Percentiles rank a stretch among this genome's conserved stretches.
These are phyloP conservation scores for Xylariaceae sp. DNA, from an alignment of 2,329 filamentous ascomycete species.

Conservation along the genomic window DNA sequence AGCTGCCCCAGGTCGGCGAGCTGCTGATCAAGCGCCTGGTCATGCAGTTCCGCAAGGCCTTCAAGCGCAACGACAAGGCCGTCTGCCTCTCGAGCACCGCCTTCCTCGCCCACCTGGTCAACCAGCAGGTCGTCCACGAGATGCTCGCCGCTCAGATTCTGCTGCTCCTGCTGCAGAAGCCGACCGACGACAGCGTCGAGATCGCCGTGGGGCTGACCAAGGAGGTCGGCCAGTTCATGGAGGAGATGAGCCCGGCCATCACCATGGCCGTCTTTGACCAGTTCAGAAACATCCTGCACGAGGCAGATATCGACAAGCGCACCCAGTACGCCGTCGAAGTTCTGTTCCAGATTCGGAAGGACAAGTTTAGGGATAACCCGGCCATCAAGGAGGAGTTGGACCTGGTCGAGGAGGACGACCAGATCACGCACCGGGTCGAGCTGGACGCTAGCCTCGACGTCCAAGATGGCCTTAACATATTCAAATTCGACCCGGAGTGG, in stretches of 20 bases:
- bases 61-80: slow-evolving; percentile 93
- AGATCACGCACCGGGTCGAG: slow-evolving; percentile 82
- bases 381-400: slow-evolving; percentile 89
- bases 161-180: slow-evolving; percentile 85
- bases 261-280: slow-evolving; percentile 90
- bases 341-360: slow-evolving; percentile 90
- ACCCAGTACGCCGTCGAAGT: slow-evolving; percentile 99
- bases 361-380: slow-evolving; percentile 92
- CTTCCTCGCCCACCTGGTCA: slow-evolving; percentile 91
- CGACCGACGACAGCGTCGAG: slow-evolving; percentile 94
- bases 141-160: slow-evolving; percentile 89
- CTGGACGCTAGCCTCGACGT: slow-evolving; percentile 79
- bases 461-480: slow-evolving; percentile 85
- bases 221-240: slow-evolving; percentile 87
- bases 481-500: slow-evolving; percentile 87
- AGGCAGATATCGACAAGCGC: slow-evolving; percentile 93
- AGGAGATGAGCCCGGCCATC: slow-evolving; percentile 89
- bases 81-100: slow-evolving; percentile 90
- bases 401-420: slow-evolving; percentile 93
- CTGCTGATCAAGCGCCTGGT: slow-evolving; percentile 78
- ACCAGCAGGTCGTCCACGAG: slow-evolving; percentile 92
- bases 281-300: slow-evolving; percentile 89
- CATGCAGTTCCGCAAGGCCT: slow-evolving; percentile 90
- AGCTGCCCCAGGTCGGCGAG: slow-evolving; percentile 90
- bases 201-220: slow-evolving; percentile 90